phyloP scores from a whole-genome alignment of 208 protist genomes.

The Strigomonas oncopelti region DNA sequence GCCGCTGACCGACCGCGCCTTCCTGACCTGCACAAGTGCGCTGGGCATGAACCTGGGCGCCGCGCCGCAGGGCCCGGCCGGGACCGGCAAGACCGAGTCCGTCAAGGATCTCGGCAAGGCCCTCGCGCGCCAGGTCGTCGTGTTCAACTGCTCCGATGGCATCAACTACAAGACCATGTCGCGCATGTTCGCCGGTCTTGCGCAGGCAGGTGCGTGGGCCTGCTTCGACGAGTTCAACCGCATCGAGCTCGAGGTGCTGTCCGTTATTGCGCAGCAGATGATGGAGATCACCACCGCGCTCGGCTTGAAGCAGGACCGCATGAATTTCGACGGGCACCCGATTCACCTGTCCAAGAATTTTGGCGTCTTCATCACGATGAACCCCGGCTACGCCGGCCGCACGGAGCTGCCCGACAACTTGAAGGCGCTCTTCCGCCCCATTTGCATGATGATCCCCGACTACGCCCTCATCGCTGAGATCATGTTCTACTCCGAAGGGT shows the following conservation, averaged over 20 bases:
- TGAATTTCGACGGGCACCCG: constrained; percentile 92
- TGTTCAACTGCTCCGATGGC: constrained; percentile 97
- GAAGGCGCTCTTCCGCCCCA: constrained; percentile 96
- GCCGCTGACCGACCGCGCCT: constrained; percentile 94
- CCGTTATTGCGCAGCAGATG: constrained; percentile 95
- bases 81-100: constrained; percentile 97
- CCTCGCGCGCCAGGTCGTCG: constrained; percentile 89
- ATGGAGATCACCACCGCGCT: constrained; percentile 93
- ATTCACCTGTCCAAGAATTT: constrained; percentile 91
- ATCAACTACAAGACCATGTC: constrained; percentile 96
- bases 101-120: constrained; percentile 94
- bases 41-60: constrained; percentile 94
- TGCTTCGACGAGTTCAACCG: constrained; percentile 98
- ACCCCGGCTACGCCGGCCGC: constrained; percentile 97
- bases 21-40: constrained; percentile 92
- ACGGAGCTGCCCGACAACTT: constrained; percentile 97
- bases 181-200: constrained; percentile 95
- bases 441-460: constrained; percentile 98
- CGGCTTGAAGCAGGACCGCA: constrained; percentile 63
- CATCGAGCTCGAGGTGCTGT: constrained; percentile 96
- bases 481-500: constrained; percentile 97
- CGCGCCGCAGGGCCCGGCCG: constrained; percentile 92
- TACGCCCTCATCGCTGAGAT: constrained; percentile 96
- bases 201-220: constrained; percentile 93
- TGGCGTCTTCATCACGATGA: constrained; percentile 98